Base-by-base conservation (phyloP, 768 basidiomycete species). In the Hericium rajendrae region DNA sequence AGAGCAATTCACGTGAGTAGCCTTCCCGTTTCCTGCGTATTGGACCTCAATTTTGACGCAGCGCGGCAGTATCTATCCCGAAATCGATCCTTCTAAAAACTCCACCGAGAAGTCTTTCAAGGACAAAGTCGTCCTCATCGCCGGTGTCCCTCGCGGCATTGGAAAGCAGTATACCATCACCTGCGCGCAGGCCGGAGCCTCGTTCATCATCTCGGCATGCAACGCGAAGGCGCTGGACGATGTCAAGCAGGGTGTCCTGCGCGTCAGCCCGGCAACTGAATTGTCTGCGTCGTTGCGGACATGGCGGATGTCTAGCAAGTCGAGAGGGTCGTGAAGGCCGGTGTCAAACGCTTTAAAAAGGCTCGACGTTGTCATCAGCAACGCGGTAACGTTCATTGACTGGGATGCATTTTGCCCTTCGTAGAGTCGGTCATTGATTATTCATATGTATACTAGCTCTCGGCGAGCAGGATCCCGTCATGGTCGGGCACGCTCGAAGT, bases 91-190 rank as follows among this genome's bases (percentile, higher is more conserved):
- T 16, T 26, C 38, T 11, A 39, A 5, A 6, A 54, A 58, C n/a
- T 60, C 48, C 13, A 41, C 51, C 2, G 53, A 38, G 3, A 53
- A 58, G 39, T 41, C 57, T 8, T 59, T 43, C 22, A 51, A 54
- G 50, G 51, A 50, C 3, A 61, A 61, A 37, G 59, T 60, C 1
- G 63, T 63, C 12, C 26, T 66, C 38, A 59, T 67, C 56, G 66
- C 65, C 6, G 66, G 66, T 15, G 61, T 58, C 6, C 57, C 56
- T 6, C 59, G 57, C 15, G 66, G 65, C 20, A 65, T 67, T 1
- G 65, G 66, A 4, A 39, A 55, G 15, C 61, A 55, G 18, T 58
- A 37, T 6, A 58, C 62, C 3, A 20, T 57, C 24, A 46, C 55
- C 12, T 66, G 59, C 11, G 63, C 60, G 0, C 48, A 48, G 4